These are phyloP conservation scores for Candolleomyces eurysporus DNA, from an alignment of 768 basidiomycete genomes.

Conservation along the genomic window DNA sequence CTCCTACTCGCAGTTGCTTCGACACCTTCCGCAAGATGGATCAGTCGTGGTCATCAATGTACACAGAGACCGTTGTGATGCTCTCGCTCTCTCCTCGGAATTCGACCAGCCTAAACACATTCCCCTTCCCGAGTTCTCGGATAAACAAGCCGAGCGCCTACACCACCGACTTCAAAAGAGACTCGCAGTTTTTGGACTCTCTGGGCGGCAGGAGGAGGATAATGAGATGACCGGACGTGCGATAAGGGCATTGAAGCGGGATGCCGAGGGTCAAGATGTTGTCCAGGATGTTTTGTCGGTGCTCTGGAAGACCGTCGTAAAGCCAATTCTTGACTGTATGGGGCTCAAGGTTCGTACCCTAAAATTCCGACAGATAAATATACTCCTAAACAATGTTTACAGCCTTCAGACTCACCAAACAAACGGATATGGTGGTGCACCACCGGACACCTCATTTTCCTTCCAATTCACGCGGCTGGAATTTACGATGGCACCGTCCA, in stretches of 20 bases:
- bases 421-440: constrained; percentile 30
- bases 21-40: background rate
- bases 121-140: background rate
- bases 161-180: background rate
- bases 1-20: background rate
- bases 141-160: background rate
- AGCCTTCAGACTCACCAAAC: background rate
- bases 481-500: constrained; percentile 10
- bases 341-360: constrained; percentile 5
- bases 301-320: too few species aligned
- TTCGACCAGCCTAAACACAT: background rate
- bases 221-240: background rate
- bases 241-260: too few species aligned
- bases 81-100: background rate
- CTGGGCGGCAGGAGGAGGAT: background rate
- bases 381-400: background rate
- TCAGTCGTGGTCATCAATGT: background rate
- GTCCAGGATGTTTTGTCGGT: too few species aligned
- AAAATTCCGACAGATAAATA: background rate
- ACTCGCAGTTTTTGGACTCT: background rate
- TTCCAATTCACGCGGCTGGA: constrained; percentile 34
- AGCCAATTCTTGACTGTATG: too few species aligned
- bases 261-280: too few species aligned
- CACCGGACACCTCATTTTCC: constrained; percentile 23
- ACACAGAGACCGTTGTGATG: too few species aligned